Conservation (phyloP, 176 grass and related monocot genomes). For the Poa pratensis region DNA sequence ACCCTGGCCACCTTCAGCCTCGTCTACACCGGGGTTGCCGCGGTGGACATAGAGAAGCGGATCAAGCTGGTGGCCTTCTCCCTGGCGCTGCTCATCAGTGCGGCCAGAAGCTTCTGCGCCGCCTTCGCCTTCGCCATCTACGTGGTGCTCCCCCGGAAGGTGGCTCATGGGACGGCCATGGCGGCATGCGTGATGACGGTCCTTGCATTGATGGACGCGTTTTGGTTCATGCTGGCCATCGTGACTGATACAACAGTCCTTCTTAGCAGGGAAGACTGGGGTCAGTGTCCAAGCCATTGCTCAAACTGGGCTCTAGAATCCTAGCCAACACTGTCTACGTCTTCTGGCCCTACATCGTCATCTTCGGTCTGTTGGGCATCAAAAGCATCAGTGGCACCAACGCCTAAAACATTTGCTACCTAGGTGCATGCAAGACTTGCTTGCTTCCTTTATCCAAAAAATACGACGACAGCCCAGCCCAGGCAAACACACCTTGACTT, state of each 20-base stretch:
- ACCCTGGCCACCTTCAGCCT: slow-evolving; percentile 30
- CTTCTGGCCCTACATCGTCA: neutral
- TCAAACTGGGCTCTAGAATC: neutral
- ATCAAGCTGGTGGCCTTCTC: slow-evolving; percentile 6
- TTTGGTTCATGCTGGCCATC: neutral
- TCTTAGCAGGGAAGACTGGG: neutral
- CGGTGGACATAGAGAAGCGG: slow-evolving; percentile 23
- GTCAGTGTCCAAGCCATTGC: neutral
- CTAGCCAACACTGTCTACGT: neutral
- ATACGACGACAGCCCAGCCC: too few relatives aligned
- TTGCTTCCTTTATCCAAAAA: too few relatives aligned
- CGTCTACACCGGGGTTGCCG: slow-evolving; percentile 39
- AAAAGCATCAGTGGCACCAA: neutral
- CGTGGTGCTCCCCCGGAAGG: neutral
- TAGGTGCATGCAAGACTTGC: too few relatives aligned
- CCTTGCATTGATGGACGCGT: neutral
- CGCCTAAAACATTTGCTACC: too few relatives aligned
- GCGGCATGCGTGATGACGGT: neutral
- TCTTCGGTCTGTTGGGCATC: neutral
- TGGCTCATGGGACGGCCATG: neutral
- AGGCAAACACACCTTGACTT: too few relatives aligned
- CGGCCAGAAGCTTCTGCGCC: slow-evolving; percentile 35
- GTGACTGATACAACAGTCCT: neutral
- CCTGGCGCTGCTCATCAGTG: neutral
- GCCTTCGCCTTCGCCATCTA: slow-evolving; percentile 16